Evolutionary conservation across 2,329 filamentous ascomycete species (phyloP).

Genomic region (Pseudogymnoascus sp.): DNA sequence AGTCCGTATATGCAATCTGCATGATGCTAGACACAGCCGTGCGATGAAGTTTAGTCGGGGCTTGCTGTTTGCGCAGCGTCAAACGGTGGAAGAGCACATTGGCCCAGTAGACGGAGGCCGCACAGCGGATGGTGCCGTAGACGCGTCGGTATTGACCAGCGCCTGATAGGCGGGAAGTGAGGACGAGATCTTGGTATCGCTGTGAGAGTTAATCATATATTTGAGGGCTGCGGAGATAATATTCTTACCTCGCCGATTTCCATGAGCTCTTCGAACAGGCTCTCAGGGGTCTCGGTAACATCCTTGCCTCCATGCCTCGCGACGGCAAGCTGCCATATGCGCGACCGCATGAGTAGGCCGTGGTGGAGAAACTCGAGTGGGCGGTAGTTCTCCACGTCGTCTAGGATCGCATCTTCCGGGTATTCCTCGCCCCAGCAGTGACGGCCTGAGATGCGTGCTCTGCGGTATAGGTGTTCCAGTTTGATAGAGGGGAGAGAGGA

Average conservation of each 20-base stretch:
- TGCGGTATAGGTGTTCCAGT: slow-evolving; percentile 6
- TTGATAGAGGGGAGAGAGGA: background rate
- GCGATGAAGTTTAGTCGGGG: background rate
- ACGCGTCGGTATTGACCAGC: slow-evolving; percentile 1
- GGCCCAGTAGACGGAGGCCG: background rate
- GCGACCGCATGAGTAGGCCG: background rate
- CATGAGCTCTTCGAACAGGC: background rate
- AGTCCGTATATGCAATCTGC: background rate
- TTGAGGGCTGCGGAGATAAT: background rate
- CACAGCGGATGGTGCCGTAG: background rate
- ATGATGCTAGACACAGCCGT: background rate
- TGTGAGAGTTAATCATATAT: background rate
- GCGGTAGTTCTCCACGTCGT: slow-evolving; percentile 9
- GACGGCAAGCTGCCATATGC: slow-evolving; percentile 1
- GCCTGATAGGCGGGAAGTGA: background rate
- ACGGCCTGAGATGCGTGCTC: background rate
- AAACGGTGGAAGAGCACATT: background rate
- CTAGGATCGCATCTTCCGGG: background rate
- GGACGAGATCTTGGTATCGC: background rate
- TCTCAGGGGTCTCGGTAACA: background rate
- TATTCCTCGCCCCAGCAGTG: slow-evolving; percentile 7
- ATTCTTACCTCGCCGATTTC: slow-evolving; percentile 3
- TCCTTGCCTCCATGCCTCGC: background rate
- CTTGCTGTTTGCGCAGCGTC: background rate
- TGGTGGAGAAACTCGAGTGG: background rate